phyloP scores from a whole-genome alignment of 1,284 basidiomycete genomes.

The Retiboletus flavoniger region DNA sequence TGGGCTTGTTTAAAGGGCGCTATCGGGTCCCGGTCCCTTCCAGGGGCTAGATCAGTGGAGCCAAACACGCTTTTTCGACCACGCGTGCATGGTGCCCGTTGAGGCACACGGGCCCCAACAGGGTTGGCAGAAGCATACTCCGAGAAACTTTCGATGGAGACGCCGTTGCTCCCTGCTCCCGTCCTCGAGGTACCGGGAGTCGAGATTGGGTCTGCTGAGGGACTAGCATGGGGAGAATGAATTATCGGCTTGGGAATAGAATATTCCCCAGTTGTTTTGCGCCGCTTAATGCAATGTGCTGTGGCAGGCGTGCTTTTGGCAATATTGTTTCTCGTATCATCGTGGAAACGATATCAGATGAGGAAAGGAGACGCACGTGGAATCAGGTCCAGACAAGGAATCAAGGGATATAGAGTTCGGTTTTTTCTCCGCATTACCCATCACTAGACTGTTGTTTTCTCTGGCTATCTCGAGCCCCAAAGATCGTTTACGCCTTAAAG shows the following conservation, averaged over 20 bases:
- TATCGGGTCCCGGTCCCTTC: not conserved
- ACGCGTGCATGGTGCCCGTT: not conserved
- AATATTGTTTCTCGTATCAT: conserved; percentile 1
- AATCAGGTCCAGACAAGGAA: not conserved
- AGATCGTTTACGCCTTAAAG: conserved; percentile 1
- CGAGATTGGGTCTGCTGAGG: not conserved
- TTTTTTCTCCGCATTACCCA: not conserved
- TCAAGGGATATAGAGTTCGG: not conserved
- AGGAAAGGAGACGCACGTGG: conserved; percentile 14
- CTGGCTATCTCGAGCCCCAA: not conserved
- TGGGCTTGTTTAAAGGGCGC: not conserved
- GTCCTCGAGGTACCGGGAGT: conserved; percentile 3
- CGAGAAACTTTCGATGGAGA: not conserved
- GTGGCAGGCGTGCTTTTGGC: not conserved
- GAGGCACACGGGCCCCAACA: not conserved
- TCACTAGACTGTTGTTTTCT: not conserved
- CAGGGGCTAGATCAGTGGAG: conserved; percentile 12
- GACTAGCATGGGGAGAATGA: not conserved
- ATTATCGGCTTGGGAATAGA: not conserved
- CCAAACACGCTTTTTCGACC: conserved; percentile 6
- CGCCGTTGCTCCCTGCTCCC: conserved; percentile 2
- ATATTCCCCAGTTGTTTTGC: not conserved
- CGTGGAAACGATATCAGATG: not conserved
- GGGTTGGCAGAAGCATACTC: not conserved
- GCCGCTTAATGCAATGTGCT: conserved; percentile 9